phyloP scores from a whole-genome alignment of 2,329 filamentous ascomycete species.

The Hirsutella rhossiliensis region DNA sequence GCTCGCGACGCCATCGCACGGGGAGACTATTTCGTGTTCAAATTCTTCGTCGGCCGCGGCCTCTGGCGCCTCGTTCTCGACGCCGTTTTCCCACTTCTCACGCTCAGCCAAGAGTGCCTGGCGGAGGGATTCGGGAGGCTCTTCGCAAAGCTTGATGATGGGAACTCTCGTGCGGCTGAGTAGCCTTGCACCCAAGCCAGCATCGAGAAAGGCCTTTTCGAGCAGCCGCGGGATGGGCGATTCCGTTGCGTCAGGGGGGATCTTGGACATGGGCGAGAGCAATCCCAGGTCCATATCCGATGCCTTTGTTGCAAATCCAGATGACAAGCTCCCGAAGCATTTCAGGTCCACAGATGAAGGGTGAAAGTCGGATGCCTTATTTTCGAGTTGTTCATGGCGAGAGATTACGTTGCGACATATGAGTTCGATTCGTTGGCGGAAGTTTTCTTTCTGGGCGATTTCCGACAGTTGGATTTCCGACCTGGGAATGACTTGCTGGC shows the following conservation, averaged over 20 bases:
- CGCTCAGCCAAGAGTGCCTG: slow-evolving; percentile 52
- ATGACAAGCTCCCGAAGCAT: slow-evolving; percentile 72
- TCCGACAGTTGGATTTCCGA: slow-evolving; percentile 54
- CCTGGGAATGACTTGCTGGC: slow-evolving; percentile 30
- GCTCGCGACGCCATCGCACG: slow-evolving; percentile 12
- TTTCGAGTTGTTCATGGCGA: slow-evolving; percentile 33
- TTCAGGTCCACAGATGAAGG: slow-evolving; percentile 51
- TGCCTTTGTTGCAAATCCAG: slow-evolving; percentile 76
- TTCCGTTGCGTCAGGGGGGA: slow-evolving; percentile 38
- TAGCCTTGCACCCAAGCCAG: slow-evolving; percentile 63
- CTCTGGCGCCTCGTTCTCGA: slow-evolving; percentile 24
- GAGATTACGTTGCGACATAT: slow-evolving; percentile 50
- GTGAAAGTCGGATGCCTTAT: slow-evolving; percentile 32
- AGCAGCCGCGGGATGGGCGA: slow-evolving; percentile 61
- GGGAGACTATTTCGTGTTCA: slow-evolving; percentile 10
- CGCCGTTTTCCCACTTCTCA: slow-evolving; percentile 56
- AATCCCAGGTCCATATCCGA: slow-evolving; percentile 86
- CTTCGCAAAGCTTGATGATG: slow-evolving; percentile 77
- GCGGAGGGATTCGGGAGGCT: slow-evolving; percentile 48
- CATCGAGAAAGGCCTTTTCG: slow-evolving; percentile 61
- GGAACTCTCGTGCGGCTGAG: slow-evolving; percentile 71
- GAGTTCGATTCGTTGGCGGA: slow-evolving; percentile 51
- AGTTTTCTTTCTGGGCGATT: slow-evolving; percentile 57
- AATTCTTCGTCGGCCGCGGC: slow-evolving; percentile 23
- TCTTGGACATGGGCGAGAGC: slow-evolving; percentile 48